Evolutionary conservation across 768 basidiomycete genomes (phyloP).

Genomic region (Chiua virens): DNA sequence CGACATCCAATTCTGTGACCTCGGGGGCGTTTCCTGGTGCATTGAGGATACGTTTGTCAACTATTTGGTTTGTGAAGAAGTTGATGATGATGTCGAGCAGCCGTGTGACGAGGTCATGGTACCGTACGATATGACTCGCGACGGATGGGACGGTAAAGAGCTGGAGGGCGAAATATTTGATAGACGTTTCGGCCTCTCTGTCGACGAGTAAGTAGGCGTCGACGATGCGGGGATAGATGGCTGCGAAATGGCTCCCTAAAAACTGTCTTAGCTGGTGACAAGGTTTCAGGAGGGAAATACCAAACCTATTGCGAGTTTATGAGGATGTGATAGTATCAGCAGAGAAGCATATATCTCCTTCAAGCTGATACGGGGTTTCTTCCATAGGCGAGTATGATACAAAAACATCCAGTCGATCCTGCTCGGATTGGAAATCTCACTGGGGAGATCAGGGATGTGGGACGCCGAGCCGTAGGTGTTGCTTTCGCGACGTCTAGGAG

Average conservation of each 20-base stretch:
- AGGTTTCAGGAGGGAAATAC: constrained; percentile 24
- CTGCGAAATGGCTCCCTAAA: constrained; percentile 79
- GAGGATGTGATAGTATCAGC: constrained; percentile 65
- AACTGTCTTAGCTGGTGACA: constrained; percentile 1
- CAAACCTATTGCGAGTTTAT: constrained; percentile 77
- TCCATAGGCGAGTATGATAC: constrained; percentile 85
- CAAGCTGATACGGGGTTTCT: constrained; percentile 72
- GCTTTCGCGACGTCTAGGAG: constrained; percentile 55
- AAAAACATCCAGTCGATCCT: constrained; percentile 75
- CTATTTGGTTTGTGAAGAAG: constrained; percentile 92
- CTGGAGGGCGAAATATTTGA: constrained; percentile 91
- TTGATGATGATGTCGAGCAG: constrained; percentile 82
- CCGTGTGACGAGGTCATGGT: constrained; percentile 70
- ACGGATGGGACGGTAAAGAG: constrained; percentile 91
- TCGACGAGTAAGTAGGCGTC: constrained; percentile 92
- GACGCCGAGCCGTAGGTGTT: constrained; percentile 42
- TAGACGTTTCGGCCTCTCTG: constrained; percentile 91
- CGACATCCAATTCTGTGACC: constrained; percentile 62
- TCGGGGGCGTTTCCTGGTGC: constrained; percentile 21
- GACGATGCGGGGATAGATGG: constrained; percentile 82
- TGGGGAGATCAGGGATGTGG: constrained; percentile 37
- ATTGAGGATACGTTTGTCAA: constrained; percentile 61
- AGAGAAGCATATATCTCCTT: constrained; percentile 83
- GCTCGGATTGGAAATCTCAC: constrained; percentile 49
- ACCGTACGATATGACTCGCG: constrained; percentile 71